Evolutionary conservation across 2,329 filamentous ascomycete genomes (phyloP).

Genomic region (Arthrobotrys musiformis): DNA sequence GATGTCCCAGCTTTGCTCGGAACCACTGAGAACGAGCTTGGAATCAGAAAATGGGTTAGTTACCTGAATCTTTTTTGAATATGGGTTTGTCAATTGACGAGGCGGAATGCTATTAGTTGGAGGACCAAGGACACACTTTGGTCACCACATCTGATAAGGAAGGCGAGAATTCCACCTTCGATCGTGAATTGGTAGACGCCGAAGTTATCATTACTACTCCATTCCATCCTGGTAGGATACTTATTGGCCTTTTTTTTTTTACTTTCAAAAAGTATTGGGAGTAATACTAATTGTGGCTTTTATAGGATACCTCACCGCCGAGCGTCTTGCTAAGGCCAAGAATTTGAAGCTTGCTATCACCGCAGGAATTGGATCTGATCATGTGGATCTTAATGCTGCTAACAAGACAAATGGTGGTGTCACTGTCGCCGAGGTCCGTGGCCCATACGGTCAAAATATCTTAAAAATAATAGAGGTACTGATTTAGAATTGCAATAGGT

Average conservation of each 20-base stretch:
- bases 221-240: conserved; percentile 64
- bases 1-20: conserved; percentile 84
- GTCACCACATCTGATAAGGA: conserved; percentile 99
- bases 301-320: conserved; percentile 94
- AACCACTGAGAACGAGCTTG: conserved; percentile 98
- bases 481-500: conserved; percentile 65
- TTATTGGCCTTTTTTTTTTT: not conserved
- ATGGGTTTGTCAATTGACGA: not conserved
- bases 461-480: not conserved
- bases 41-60: conserved; percentile 83
- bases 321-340: conserved; percentile 97
- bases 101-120: conserved; percentile 67
- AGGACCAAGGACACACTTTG: conserved; percentile 94
- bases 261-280: not conserved
- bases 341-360: conserved; percentile 98
- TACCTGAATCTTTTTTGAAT: not conserved
- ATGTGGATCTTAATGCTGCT: conserved; percentile 94
- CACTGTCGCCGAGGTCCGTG: conserved; percentile 82
- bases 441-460: not conserved
- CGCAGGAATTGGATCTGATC: conserved; percentile 93
- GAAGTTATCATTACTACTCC: conserved; percentile 99
- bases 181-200: conserved; percentile 93
- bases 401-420: conserved; percentile 91
- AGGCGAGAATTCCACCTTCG: conserved; percentile 88
- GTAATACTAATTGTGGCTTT: conserved; percentile 76